Percentiles rank a stretch among this genome's conserved stretches.
phyloP scores from a whole-genome alignment of 345 rosid genomes.

The Erodium maritimum region DNA sequence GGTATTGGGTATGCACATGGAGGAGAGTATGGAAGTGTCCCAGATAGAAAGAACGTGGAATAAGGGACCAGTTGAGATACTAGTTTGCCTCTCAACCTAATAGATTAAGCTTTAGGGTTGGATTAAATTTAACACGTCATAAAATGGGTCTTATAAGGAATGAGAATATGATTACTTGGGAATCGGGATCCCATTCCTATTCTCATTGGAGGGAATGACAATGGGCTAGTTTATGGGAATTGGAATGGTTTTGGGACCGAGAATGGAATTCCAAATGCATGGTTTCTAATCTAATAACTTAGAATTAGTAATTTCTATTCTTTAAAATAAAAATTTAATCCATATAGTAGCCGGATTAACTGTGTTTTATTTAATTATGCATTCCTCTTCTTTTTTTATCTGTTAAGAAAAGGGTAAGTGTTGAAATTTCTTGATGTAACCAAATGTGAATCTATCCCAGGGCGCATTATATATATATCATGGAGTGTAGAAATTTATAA shows the following conservation, averaged over 20 bases:
- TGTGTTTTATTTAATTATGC: no score
- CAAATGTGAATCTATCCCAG: not conserved
- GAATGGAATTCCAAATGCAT: not conserved
- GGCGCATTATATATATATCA: not conserved
- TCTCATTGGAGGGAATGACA: not conserved
- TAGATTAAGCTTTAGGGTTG: no score
- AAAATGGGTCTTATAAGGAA: not conserved
- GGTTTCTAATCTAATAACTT: not conserved
- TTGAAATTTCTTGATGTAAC: not conserved
- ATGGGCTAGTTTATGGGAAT: not conserved
- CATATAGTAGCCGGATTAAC: no score
- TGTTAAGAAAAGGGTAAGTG: not conserved
- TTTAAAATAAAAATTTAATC: no score
- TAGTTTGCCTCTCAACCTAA: no score
- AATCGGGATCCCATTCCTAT: not conserved
- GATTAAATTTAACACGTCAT: no score
- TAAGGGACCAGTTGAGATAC: no score
- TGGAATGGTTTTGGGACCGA: not conserved
- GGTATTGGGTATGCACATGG: no score
- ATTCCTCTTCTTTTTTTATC: no score
- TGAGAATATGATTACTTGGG: not conserved
- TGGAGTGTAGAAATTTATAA: not conserved
- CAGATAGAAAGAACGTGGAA: no score
- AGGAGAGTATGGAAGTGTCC: no score
- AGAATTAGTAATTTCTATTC: not conserved